phyloP scores from a whole-genome alignment of 2,329 filamentous ascomycete species.

The Penicillium frequentans region DNA sequence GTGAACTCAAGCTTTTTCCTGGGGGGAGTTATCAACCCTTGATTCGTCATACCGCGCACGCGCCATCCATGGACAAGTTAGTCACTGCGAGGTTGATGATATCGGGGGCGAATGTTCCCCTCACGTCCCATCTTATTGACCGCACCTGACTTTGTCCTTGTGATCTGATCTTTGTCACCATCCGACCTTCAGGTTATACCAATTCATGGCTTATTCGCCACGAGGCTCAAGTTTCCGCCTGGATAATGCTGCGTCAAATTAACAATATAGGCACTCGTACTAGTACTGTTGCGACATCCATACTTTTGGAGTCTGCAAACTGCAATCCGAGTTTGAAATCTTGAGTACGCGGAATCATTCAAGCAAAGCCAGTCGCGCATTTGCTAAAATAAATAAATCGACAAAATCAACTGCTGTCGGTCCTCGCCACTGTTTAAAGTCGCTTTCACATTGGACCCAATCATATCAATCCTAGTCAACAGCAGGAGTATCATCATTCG shows the following conservation, averaged over 20 bases:
- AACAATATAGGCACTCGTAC: background rate
- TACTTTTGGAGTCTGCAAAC: background rate
- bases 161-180: background rate
- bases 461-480: background rate
- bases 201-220: background rate
- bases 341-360: background rate
- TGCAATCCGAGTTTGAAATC: background rate
- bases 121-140: background rate
- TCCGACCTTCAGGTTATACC: background rate
- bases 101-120: constrained; percentile 1
- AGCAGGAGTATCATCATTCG: background rate
- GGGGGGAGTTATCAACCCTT: background rate
- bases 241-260: background rate
- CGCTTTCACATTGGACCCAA: background rate
- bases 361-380: background rate
- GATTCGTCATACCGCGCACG: background rate
- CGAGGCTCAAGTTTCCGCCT: background rate
- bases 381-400: background rate
- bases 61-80: background rate
- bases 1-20: background rate
- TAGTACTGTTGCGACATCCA: background rate
- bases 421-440: background rate
- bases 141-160: background rate
- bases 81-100: background rate
- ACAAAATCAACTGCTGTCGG: background rate